Percentiles rank a stretch among this genome's conserved stretches.
Conservation (phyloP, 495 filamentous ascomycete species). For the Polyplosphaeria fusca region DNA sequence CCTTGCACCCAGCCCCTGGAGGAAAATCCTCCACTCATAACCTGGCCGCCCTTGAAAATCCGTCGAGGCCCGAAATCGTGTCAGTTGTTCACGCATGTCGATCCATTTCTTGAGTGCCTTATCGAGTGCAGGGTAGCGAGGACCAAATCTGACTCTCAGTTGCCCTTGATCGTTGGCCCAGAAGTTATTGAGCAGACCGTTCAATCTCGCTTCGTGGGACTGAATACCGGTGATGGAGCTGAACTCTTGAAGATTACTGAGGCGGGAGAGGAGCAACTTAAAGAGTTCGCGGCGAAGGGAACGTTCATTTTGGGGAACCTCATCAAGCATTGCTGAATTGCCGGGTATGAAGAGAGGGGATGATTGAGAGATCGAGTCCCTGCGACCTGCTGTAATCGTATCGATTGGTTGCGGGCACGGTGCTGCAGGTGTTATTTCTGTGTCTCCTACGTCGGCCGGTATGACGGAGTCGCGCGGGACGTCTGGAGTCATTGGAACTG, state of each 20-base stretch:
- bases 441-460: background rate
- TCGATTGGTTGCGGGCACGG: background rate
- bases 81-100: no score
- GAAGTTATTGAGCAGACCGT: background rate
- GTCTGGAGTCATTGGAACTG: no score
- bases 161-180: background rate
- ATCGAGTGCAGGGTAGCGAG: no score
- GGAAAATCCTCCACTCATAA: no score
- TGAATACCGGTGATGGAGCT: background rate
- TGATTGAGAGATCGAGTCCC: background rate
- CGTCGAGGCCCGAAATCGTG: no score
- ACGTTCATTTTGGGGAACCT: background rate
- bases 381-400: background rate
- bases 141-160: no score
- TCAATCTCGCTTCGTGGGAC: background rate
- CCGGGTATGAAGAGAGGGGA: background rate
- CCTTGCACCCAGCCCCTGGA: no score
- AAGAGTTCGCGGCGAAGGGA: background rate
- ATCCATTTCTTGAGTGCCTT: no score
- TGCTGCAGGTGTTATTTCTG: background rate
- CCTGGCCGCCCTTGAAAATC: no score
- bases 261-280: background rate
- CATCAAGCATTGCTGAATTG: background rate
- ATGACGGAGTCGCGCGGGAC: background rate
- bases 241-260: conserved; percentile 5